phyloP scores from a whole-genome alignment of 1,284 basidiomycete species.

The Taiwanofungus camphoratus region DNA sequence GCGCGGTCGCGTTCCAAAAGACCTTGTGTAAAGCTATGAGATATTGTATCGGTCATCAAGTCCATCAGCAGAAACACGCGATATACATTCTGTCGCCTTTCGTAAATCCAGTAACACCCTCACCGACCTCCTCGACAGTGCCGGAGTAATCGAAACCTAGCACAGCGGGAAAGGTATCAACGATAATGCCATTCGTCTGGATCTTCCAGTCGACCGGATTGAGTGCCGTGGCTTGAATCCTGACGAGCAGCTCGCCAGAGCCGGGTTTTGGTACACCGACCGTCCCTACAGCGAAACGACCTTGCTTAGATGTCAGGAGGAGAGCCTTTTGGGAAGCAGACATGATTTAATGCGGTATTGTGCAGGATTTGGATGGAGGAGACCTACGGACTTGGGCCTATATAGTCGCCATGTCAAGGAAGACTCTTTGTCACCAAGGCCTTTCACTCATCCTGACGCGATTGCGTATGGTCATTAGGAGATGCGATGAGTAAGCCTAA shows the following conservation, averaged over 20 bases:
- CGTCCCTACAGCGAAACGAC: slow-evolving; percentile 2
- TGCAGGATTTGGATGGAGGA: neutral
- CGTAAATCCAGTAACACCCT: slow-evolving; percentile 34
- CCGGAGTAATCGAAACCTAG: slow-evolving; percentile 46
- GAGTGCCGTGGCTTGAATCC: slow-evolving; percentile 28
- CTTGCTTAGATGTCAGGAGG: neutral
- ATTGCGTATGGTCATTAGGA: neutral
- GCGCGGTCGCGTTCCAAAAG: slow-evolving; percentile 7
- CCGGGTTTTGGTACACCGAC: slow-evolving; percentile 1
- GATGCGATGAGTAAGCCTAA: neutral
- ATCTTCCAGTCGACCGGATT: slow-evolving; percentile 38
- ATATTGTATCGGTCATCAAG: neutral
- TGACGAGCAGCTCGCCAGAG: slow-evolving; percentile 27
- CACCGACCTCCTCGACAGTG: slow-evolving; percentile 38
- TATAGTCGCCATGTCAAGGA: too few relatives aligned
- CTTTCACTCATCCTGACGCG: neutral
- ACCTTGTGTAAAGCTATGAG: slow-evolving; percentile 1
- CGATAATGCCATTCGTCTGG: slow-evolving; percentile 21
- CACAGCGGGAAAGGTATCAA: slow-evolving; percentile 30
- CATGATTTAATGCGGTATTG: neutral
- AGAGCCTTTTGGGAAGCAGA: slow-evolving; percentile 3
- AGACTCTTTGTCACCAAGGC: too few relatives aligned
- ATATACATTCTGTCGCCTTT: slow-evolving; percentile 44
- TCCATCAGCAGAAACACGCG: neutral
- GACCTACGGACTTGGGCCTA: neutral